A percentile compares a stretch with the other conserved stretches of the same genome.
Conservation (phyloP, 1,139 yeast genomes). For the Saccharomyces hybrid region DNA sequence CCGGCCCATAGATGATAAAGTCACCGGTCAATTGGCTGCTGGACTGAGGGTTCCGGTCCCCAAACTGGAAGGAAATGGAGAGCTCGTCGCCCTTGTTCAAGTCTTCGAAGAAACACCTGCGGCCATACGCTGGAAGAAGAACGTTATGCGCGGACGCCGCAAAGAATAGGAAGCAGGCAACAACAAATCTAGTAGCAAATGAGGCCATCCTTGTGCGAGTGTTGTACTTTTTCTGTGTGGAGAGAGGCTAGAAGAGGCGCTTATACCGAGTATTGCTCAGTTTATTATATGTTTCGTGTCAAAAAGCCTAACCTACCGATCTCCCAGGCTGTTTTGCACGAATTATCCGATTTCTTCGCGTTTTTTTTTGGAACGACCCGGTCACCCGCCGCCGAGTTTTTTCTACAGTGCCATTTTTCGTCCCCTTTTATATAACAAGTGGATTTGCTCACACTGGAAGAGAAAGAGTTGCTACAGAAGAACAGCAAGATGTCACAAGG, state of each 20-base stretch:
- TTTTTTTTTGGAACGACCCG: neutral
- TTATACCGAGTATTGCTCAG: neutral
- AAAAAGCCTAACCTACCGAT: neutral
- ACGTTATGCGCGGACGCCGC: conserved; percentile 63
- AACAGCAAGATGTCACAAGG: neutral
- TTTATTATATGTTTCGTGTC: neutral
- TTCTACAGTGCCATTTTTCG: neutral
- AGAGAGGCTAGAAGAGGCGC: neutral
- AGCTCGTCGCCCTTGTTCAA: conserved; percentile 79
- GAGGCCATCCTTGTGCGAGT: conserved; percentile 7
- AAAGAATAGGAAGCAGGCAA: conserved; percentile 12
- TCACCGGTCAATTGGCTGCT: conserved; percentile 73
- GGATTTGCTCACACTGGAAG: too few relatives aligned
- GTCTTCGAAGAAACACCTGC: conserved; percentile 81
- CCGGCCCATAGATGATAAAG: conserved; percentile 44
- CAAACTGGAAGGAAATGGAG: conserved; percentile 88
- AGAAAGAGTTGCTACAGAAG: neutral
- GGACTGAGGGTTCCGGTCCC: conserved; percentile 77
- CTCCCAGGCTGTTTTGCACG: conserved; percentile 1
- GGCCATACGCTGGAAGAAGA: conserved; percentile 74
- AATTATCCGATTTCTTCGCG: neutral
- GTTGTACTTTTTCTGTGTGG: neutral
- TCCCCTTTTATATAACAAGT: neutral
- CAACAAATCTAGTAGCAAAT: conserved; percentile 8
- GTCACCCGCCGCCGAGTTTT: too few relatives aligned